Evolutionary conservation across 1,284 basidiomycete genomes (phyloP).

Genomic region (Bjerkandera adusta): DNA sequence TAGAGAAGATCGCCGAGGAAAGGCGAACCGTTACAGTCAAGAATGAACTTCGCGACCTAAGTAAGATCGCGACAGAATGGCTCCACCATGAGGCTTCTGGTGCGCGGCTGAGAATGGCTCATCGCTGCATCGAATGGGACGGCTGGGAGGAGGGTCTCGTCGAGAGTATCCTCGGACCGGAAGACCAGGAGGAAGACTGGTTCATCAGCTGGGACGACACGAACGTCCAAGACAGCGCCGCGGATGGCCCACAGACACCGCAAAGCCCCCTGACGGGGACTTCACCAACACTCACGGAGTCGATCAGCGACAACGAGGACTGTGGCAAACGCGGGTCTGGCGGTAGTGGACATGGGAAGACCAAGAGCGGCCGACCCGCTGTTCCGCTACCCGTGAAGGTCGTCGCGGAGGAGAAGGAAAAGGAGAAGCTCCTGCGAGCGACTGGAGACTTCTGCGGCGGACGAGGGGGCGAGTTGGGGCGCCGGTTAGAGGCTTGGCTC

Average conservation of each 20-base stretch:
- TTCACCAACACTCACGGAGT: slow-evolving; percentile 23
- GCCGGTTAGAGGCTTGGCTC: slow-evolving; percentile 71
- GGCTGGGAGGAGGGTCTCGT: slow-evolving; percentile 84
- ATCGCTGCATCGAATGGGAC: slow-evolving; percentile 80
- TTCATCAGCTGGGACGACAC: slow-evolving; percentile 44
- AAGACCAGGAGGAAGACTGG: slow-evolving; percentile 69
- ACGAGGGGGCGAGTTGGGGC: slow-evolving; percentile 69
- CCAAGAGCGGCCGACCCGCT: slow-evolving; percentile 9
- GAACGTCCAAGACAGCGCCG: slow-evolving; percentile 21
- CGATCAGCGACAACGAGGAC: slow-evolving; percentile 19
- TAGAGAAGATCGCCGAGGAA: slow-evolving; percentile 42
- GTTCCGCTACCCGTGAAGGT: slow-evolving; percentile 24
- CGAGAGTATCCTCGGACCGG: slow-evolving; percentile 67
- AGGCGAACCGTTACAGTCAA: slow-evolving; percentile 17
- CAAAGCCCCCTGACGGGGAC: slow-evolving; percentile 19
- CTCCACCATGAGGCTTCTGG: slow-evolving; percentile 65
- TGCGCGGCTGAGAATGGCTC: slow-evolving; percentile 64
- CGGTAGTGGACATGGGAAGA: slow-evolving; percentile 9
- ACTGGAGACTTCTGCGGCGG: slow-evolving; percentile 76
- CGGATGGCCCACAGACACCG: slow-evolving; percentile 15
- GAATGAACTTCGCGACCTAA: slow-evolving; percentile 26
- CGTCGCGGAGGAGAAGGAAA: slow-evolving; percentile 52
- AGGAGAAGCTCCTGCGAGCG: slow-evolving; percentile 63
- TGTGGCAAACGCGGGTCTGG: slow-evolving; percentile 7
- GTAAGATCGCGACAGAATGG: slow-evolving; percentile 62